phyloP scores from a whole-genome alignment of 139 green algal species.

The Auxenochlorella protothecoides region DNA sequence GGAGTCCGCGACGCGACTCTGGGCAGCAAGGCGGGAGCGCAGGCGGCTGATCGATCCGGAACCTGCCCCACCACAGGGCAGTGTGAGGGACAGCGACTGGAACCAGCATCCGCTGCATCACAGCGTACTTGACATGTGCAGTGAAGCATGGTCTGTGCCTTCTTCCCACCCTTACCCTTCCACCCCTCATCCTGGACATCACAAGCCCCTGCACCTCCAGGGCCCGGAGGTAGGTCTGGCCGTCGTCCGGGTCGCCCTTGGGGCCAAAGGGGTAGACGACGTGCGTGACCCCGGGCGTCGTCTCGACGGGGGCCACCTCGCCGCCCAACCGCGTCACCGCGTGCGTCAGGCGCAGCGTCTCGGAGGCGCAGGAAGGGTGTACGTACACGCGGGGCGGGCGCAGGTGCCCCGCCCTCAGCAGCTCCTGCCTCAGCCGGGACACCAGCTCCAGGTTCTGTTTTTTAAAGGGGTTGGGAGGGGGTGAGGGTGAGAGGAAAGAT shows the following conservation, averaged over 20 bases:
- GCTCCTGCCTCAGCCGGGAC: constrained; percentile 33
- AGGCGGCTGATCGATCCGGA: too few relatives aligned
- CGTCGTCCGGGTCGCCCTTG: constrained; percentile 57
- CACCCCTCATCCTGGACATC: neutral
- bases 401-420: constrained; percentile 40
- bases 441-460: constrained; percentile 54
- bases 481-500: too few relatives aligned
- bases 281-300: constrained; percentile 48
- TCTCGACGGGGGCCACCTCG: constrained; percentile 24
- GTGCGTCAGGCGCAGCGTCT: constrained; percentile 6
- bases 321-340: constrained; percentile 13
- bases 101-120: too few relatives aligned
- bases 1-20: too few relatives aligned
- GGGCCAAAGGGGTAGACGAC: constrained; percentile 59
- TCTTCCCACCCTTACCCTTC: neutral
- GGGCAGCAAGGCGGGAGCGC: too few relatives aligned
- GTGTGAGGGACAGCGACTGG: too few relatives aligned
- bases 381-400: constrained; percentile 37
- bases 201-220: constrained; percentile 35
- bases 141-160: neutral
- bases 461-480: too few relatives aligned
- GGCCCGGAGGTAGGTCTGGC: constrained; percentile 53
- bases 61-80: too few relatives aligned
- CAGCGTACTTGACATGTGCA: too few relatives aligned
- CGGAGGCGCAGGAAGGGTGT: constrained; percentile 13